Base-by-base conservation (phyloP, 345 rosid genomes). In the Salix suchowensis region DNA sequence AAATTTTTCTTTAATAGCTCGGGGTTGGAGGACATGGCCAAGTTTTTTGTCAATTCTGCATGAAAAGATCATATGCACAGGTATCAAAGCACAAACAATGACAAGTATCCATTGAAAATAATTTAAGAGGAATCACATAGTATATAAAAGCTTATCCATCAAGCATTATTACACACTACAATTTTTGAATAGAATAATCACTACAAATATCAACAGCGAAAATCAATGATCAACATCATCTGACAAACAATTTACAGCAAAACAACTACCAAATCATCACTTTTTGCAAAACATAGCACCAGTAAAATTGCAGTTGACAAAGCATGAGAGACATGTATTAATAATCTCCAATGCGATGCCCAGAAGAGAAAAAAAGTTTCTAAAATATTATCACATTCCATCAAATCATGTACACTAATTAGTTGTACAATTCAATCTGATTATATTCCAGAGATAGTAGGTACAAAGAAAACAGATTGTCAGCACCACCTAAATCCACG, bases 1-100 rank as follows among this genome's bases (percentile, higher is more conserved):
- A 73, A 91, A 95, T 85, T 96, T 95, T 89, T 91, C 96, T 85
- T 84, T 95, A 65, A 84, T 76, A 79, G 92, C 77, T 78, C 73
- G 85, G 7, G 86, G 77, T 72, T 68, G 94, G 67, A 85, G 75
- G 68, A 74, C 82, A 79, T 79, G 65, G 80, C 88, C 89, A 78
- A 69, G 48, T 76, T 86, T 91, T 83, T 90, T 91, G 81, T 91
- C 96, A 75, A 40, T 84, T 83, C 99, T 93, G 89, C 87, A 84
- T 74, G 61, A 58, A 82, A 60, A 75, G 60, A 75, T 46, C 74
- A 61, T 69, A 52, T 52, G 66, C 72, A 65, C 72, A 46, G 64
- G 62, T 65, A 76, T 50, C 50, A 62, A 78, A 42, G 52, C 65
- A 75, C 23, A 54, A 73, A 52, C n/a, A 65, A 52, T 11, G n/a